Percentiles rank a stretch among this genome's conserved stretches.
These are phyloP conservation scores for Aureobasidium sp. DNA, from an alignment of 2,329 filamentous ascomycete species.

Conservation along the genomic window DNA sequence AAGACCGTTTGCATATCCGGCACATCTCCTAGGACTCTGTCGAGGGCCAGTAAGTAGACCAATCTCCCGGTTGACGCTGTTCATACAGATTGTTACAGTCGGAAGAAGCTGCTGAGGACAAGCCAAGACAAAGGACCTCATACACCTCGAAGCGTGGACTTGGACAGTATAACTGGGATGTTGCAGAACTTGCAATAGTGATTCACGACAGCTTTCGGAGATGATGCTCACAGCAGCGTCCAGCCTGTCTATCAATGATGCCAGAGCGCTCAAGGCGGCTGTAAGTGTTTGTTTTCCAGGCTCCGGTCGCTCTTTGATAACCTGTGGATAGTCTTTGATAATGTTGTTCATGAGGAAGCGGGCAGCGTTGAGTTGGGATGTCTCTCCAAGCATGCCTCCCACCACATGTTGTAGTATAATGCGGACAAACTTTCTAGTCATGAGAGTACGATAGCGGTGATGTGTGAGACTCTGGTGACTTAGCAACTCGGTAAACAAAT, in stretches of 20 bases:
- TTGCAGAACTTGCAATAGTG: conserved; percentile 78
- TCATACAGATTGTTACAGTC: conserved; percentile 92
- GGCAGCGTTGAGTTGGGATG: conserved; percentile 74
- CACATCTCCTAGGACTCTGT: conserved; percentile 71
- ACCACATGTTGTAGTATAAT: conserved; percentile 77
- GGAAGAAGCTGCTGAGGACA: conserved; percentile 87
- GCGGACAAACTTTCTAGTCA: conserved; percentile 75
- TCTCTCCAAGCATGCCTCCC: conserved; percentile 76
- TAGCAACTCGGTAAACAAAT: conserved; percentile 71
- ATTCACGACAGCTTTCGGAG: conserved; percentile 77
- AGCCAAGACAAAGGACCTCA: conserved; percentile 79
- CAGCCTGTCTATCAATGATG: conserved; percentile 67
- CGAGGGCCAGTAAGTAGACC: conserved; percentile 64
- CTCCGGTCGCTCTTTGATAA: conserved; percentile 75
- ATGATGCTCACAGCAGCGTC: conserved; percentile 74
- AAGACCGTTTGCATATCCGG: conserved; percentile 85
- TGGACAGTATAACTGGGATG: conserved; percentile 97
- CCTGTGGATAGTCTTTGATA: conserved; percentile 89
- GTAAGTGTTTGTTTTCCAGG: conserved; percentile 81
- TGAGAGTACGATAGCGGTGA: conserved; percentile 80
- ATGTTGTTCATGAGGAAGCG: conserved; percentile 76
- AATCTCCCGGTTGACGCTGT: conserved; percentile 81
- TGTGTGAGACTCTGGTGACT: conserved; percentile 65
- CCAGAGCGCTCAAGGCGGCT: conserved; percentile 67
- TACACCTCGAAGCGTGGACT: conserved; percentile 74